phyloP scores from a whole-genome alignment of 345 rosid genomes.

The Aurinia saxatilis region DNA sequence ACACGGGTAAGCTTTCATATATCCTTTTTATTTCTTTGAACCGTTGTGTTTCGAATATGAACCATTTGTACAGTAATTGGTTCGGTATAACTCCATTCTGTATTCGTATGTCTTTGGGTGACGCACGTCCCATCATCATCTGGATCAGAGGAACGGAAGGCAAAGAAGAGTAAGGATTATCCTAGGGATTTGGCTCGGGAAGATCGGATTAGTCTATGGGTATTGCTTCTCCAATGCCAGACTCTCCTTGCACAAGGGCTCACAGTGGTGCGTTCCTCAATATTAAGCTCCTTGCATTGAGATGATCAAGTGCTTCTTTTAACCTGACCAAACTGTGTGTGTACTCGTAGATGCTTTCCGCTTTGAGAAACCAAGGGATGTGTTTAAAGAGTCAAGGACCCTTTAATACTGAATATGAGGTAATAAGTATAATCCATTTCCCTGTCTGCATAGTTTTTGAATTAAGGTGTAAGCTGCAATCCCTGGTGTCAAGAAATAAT shows the following conservation, averaged over 20 bases:
- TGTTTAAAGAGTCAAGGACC: conserved; percentile 52
- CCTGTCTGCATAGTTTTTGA: not conserved
- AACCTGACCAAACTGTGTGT: not conserved
- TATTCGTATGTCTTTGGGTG: conserved; percentile 7
- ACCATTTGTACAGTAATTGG: not conserved
- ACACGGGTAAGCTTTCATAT: conserved; percentile 30
- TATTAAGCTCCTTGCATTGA: not conserved
- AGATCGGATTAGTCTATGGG: conserved; percentile 57
- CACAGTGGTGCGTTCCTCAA: conserved; percentile 42
- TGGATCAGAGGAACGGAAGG: conserved; percentile 64
- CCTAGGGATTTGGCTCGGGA: conserved; percentile 55
- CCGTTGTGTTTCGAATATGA: not conserved
- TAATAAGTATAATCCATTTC: conserved; percentile 9
- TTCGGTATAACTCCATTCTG: not conserved
- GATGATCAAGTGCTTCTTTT: not conserved
- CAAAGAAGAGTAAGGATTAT: conserved; percentile 72
- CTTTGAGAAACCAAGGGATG: conserved; percentile 70
- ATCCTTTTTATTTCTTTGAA: not conserved
- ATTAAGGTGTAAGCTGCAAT: not conserved
- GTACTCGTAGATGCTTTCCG: conserved; percentile 64
- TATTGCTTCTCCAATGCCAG: conserved; percentile 74
- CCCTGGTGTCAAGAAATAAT: not conserved
- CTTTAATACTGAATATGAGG: conserved; percentile 83
- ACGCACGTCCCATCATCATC: not conserved
- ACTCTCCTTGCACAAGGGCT: conserved; percentile 90